Conservation (phyloP, 345 rosid genomes). For the Cardamine occulta region DNA sequence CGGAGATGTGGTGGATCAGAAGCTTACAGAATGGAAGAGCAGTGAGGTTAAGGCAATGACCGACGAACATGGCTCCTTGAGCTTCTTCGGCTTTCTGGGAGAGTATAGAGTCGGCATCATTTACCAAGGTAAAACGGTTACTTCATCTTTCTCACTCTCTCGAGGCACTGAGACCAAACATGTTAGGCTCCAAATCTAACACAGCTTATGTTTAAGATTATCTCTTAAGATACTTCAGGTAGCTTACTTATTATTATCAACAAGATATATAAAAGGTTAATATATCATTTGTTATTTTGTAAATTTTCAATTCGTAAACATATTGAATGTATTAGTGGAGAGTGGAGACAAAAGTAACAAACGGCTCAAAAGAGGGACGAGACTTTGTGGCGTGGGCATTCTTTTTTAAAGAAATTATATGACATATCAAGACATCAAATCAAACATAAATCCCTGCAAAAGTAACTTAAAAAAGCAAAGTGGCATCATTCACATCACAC, state of each 20-base stretch:
- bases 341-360: constrained; percentile 6
- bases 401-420: neutral
- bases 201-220: neutral
- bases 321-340: constrained; percentile 10
- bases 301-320: neutral
- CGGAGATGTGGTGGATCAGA: constrained; percentile 67
- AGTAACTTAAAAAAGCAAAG: neutral
- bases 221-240: neutral
- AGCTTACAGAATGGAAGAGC: constrained; percentile 65
- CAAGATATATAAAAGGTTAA: neutral
- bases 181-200: constrained; percentile 47
- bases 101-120: constrained; percentile 53
- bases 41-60: constrained; percentile 44
- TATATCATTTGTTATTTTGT: neutral
- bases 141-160: constrained; percentile 56
- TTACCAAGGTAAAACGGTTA: constrained; percentile 45
- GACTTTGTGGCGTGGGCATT: constrained; percentile 22
- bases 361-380: constrained; percentile 18
- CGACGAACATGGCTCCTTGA: constrained; percentile 66
- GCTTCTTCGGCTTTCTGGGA: constrained; percentile 72
- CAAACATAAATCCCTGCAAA: constrained; percentile 26
- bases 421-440: constrained; percentile 29
- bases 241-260: neutral
- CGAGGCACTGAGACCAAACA: constrained; percentile 63
- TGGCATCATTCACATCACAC: constrained; percentile 28